A percentile compares a stretch with the other conserved stretches of the same genome.
These are phyloP conservation scores for Colletotrichum sp. DNA, from an alignment of 2,329 filamentous ascomycete genomes.

Conservation along the genomic window DNA sequence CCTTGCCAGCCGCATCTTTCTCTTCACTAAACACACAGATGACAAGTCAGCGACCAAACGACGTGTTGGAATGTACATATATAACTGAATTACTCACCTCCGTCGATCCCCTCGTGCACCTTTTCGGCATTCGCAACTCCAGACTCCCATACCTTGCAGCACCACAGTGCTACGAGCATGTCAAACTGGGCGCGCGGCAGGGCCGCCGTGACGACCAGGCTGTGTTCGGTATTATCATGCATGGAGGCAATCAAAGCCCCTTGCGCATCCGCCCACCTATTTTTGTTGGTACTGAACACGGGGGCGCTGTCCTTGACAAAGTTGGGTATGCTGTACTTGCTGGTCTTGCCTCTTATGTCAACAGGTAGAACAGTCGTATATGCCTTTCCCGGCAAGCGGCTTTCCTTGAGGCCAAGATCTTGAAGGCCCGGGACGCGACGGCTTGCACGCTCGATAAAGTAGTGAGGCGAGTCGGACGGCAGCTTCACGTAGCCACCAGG, in stretches of 20 bases:
- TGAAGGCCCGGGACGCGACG: background rate
- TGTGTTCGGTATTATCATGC: background rate
- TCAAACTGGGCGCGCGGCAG: background rate
- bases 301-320: background rate
- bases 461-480: background rate
- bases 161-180: constrained; percentile 2
- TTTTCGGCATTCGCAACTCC: background rate
- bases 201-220: background rate
- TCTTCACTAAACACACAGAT: background rate
- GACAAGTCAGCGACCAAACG: background rate
- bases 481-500: background rate
- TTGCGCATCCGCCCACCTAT: background rate
- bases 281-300: background rate
- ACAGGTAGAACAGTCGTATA: background rate
- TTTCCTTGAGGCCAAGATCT: background rate
- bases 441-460: background rate
- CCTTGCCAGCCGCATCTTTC: background rate
- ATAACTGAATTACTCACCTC: background rate
- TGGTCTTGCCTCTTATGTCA: background rate
- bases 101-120: background rate
- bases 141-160: background rate
- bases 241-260: background rate
- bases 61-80: background rate
- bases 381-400: background rate
- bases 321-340: background rate